Base-by-base conservation (phyloP, 345 rosid species). In the Brassica carinata region DNA sequence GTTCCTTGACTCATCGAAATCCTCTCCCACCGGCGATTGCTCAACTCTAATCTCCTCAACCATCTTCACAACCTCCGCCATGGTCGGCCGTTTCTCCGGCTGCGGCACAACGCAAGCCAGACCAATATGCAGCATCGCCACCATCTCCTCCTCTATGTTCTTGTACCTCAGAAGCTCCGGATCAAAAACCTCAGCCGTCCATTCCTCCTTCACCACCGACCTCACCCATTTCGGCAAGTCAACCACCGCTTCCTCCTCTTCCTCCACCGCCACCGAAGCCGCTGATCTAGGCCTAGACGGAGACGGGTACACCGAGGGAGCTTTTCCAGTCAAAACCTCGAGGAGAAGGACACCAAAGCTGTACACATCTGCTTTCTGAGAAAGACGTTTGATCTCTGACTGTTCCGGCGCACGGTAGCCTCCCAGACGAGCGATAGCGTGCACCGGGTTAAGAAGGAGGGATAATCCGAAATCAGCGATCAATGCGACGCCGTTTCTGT, bases 121-220 rank as follows among this genome's bases (percentile, higher is more conserved):
- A 15, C 91, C 97, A 7, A 95, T 97, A 71, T 91, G 99, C 9
- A 95, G 88, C 99, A 95, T 93, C 0, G 96, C 83, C 74, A 93
- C 94, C 55, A 94, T 92, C 70, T 93, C 98, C 75, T 91, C 98
- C 74, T 91, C 97, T 11, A 95, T 93, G 83, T 95, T 93, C 84
- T 95, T 95, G 75, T 95, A 95, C 90, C 99, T 90, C 81, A 95
- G 29, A 38, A 95, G 92, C 81, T 95, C 99, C 80, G 88, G 89
- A 81, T 95, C 99, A 78, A 95, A 95, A 77, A 95, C 98, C 84
- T 95, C 99, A 5, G 97, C 95, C 11, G 99, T 95, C 98, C 98
- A 93, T 81, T 93, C 99, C 82, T 95, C 98, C 86, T 88, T 95
- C 43, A 95, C 98, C 33, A 95, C 97, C 1, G 98, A 95, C 76